Conservation (phyloP, 768 basidiomycete species). For the Xerocomellus amylosporus region DNA sequence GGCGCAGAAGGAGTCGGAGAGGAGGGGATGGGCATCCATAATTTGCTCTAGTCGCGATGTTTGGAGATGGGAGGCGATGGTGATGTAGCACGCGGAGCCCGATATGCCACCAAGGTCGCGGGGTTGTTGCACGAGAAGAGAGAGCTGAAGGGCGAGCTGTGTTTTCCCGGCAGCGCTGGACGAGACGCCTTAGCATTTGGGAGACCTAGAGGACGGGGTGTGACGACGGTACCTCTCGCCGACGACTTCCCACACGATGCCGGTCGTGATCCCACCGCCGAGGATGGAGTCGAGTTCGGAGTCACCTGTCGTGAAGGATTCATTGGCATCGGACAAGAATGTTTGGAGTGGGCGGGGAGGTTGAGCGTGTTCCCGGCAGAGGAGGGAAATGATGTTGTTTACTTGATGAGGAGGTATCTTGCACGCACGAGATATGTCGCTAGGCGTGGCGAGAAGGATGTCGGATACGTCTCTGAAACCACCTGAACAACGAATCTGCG, state of each 20-base stretch:
- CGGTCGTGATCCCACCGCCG: conserved; percentile 75
- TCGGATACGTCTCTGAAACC: conserved; percentile 48
- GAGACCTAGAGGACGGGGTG: not conserved
- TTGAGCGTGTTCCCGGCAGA: conserved; percentile 45
- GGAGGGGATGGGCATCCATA: conserved; percentile 44
- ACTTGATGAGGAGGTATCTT: conserved; percentile 49
- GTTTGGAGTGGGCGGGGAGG: conserved; percentile 42
- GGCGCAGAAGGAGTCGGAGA: conserved; percentile 42
- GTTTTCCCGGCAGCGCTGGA: conserved; percentile 92
- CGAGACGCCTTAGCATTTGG: conserved; percentile 3
- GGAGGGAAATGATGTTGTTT: conserved; percentile 46
- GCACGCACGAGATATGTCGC: conserved; percentile 57
- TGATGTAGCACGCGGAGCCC: conserved; percentile 76
- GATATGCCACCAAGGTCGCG: conserved; percentile 50
- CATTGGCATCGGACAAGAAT: conserved; percentile 36
- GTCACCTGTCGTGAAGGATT: conserved; percentile 75
- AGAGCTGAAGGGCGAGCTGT: conserved; percentile 83
- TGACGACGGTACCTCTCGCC: conserved; percentile 71
- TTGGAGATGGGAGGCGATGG: conserved; percentile 66
- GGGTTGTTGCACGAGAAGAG: conserved; percentile 75
- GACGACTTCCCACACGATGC: conserved; percentile 83
- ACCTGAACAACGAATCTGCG: conserved; percentile 35
- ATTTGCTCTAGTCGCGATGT: conserved; percentile 71
- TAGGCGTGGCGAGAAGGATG: conserved; percentile 45
- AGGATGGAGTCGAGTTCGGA: conserved; percentile 59